Base-by-base conservation (phyloP, 306 rosid species). In the Mimosa pudica region DNA sequence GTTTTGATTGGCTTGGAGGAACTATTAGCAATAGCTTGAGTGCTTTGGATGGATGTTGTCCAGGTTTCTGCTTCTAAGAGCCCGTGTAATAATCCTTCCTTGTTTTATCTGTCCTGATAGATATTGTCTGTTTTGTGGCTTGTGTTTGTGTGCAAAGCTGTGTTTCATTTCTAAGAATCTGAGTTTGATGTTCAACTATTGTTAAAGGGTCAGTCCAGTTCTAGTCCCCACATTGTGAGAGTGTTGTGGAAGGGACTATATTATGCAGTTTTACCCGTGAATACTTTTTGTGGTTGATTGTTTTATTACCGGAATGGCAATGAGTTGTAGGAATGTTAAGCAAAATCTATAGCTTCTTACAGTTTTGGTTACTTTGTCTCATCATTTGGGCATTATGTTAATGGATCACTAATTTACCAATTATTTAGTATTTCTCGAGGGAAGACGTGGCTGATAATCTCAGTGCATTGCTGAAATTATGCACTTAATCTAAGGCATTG, bases 391-490 rank as follows among this genome's bases (percentile, higher is more conserved):
- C 41, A 32, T 18, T 24, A 3, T 42, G 70, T 78, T 32, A 11
- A 41, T 67, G 71, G 38, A 66, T 66, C 65, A 20, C 36, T 55
- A 49, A 18, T 33, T 47, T 62, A 62, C 51, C 49, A 5, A 36
- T 42, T 32, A 14, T 48, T 62, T 62, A 32, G 47, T 18, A 58
- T 32, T 63, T 77, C 10, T 45, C 6, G 73, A 30, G 55, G 75
- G 70, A 63, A 74, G 47, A 16, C 33, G 58, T 72, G 77, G 69
- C 66, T 36, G 54, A 64, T 35, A 65, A 44, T 49, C 55, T 72
- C 0, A 32, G 52, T 33, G n/a, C 41, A 54, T 66, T 20, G 45
- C 60, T 75, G 58, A 67, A 66, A 38, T 20, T 10, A 30, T 63
- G 24, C 76, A 32, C 38, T 63, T 75, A 45, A 54, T 63, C 51